Evolutionary conservation across 495 filamentous ascomycete species (phyloP), one percentile per base, ranked within the genome.

Genomic region (Neurospora sp.): DNA sequence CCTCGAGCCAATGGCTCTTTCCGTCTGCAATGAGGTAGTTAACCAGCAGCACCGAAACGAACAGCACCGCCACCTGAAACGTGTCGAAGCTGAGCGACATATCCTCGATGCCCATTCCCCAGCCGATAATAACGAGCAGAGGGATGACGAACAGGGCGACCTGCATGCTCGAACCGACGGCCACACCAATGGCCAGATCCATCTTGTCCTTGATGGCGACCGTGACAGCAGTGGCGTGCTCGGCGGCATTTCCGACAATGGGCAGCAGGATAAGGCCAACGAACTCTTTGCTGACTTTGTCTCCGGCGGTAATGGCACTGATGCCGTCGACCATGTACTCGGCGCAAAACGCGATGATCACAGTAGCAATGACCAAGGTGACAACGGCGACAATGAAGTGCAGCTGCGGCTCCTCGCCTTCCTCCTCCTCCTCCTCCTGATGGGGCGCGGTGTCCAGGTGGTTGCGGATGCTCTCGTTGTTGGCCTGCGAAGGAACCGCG

Each of bases 201-300:
- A 96, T 96, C 79, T 96, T 96, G 80, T 95, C 93, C 84, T 96
- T 96, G 79, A 89, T 85, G 1, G 93, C 93, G 7, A 94, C 93
- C 0, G 92, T 95, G 35, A 96, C 92, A 27, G 93, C 92, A 3
- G 93, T 96, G 27, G 91, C 92, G 78, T 96, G 93, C 80, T 96
- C 93, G 7, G 93, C 93, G 5, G 93, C 93, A 77, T 96, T 96
- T 53, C 93, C 93, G 39, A 96, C 93, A 74, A 96, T 94, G n/a
- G 93, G 93, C 3, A 96, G 85, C 4, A 96, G 87, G 73, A 96
- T 94, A 74, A 96, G 81, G 68, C 93, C 92, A 69, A 96, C 90
- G 75, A 96, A 96, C 35, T 92, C 93, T 68, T 90, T 84, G 17
- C 88, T 90, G 68, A 96, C 84, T 9, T 74, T 74, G 14, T 86